Evolutionary conservation across 2,329 filamentous ascomycete species (phyloP), one percentile per base, ranked within the genome.

Genomic region (Podosphaera fusca): DNA sequence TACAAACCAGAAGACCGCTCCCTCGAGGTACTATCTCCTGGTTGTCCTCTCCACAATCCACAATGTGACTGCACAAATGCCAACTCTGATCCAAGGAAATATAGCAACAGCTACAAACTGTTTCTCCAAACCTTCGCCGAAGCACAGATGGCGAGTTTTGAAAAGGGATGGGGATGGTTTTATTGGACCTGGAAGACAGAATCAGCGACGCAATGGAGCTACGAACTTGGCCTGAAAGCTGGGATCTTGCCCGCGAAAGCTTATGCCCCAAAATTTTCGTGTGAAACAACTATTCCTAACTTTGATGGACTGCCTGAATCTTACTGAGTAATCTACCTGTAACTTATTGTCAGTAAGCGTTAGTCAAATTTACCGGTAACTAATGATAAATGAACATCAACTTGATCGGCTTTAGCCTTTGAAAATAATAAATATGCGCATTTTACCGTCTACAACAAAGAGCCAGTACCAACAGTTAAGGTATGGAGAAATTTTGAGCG

Each of bases 131-230:
- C 85, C 69, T 96, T 96, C 70, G 90, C 90, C 5, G 83, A 95
- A 70, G 92, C 89, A 57, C 92, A 98, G 72, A 96, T 98, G 87
- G 76, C 83, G 63, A 86, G 82, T 59, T 98, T 96, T 67, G 90
- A 96, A 69, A 81, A 83, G 61, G 87, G 85, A 4, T 92, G 85
- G 82, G 92, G 92, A 55, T 96, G 92, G 92, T 95, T 94, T 72
- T 96, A 96, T 72, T 98, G 92, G 92, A 95, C 88, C 40, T 94
- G 90, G 90, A 80, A 89, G 71, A 95, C 90, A 31, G 90, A 96
- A 73, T 75, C 71, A 60, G 81, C 85, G 56, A 74, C 81, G 58
- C 87, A 95, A 71, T 98, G 92, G 92, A 95, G 87, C 68, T 94
- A 90, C 73, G 82, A 88, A 69, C 75, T 81, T 61, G 89, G 87